Evolutionary conservation across 2,329 filamentous ascomycete species (phyloP), one percentile per base, ranked within the genome.

Genomic region (Magnaporthales sp.): DNA sequence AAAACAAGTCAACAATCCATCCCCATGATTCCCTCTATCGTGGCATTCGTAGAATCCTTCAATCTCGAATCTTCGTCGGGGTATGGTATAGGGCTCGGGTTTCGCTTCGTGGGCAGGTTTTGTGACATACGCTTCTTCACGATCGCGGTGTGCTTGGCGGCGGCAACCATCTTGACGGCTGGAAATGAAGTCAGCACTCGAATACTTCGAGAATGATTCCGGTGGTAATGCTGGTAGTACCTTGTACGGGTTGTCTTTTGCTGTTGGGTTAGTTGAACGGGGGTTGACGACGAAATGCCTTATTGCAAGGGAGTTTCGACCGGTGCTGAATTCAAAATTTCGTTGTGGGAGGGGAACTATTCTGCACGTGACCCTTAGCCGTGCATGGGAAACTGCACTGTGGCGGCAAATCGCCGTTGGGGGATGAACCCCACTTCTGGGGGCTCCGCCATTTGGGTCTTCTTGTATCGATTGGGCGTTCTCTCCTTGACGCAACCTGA

Each of bases 101-200:
- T 63, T 38, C n/a, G 31, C 24, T 5, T 31, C 62, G 62, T 15
- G 22, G 29, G 11, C 32, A 27, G 19, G 13, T 22, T 27, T 27
- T 32, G 32, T 68, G 74, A 93, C 92, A 80, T 94, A 96, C 93
- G 93, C 93, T 99, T 99, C 92, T 99, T 99, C 80, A 99, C 92
- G 88, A 99, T 99, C 79, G 93, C 90, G 80, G 98, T 89, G 85
- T 98, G 95, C 88, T 96, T 96, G 91, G 96, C 96, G 84, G 94
- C 91, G 90, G 93, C 88, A 88, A 94, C 93, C 95, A 98, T 98
- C 93, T 94, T 78, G 32, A 27, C 32, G 63, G 46, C 54, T 58
- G 54, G n/a, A 24, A 24, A 24, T 58, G 9, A 58, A 24, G 26
- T 58, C 10, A 58, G 24, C n/a, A 24, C 3, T 27, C 26, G n/a